These are phyloP conservation scores for Schoenoplectus triqueter DNA, from an alignment of 202 grass and related monocot species.

Conservation along the genomic window DNA sequence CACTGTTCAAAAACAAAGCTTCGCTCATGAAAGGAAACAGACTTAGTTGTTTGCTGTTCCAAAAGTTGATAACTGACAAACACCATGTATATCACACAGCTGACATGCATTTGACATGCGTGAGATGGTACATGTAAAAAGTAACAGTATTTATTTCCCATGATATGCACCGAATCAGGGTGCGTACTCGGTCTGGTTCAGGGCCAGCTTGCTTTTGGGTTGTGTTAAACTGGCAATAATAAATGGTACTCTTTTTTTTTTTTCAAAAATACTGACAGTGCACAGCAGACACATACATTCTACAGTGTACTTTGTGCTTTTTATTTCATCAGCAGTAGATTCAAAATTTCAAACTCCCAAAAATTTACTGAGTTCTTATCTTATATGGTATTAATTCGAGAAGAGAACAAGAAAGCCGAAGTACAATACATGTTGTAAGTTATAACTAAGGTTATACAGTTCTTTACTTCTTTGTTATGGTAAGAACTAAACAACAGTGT, in stretches of 20 bases:
- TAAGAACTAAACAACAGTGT: neutral
- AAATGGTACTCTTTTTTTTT: neutral
- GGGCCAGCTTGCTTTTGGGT: neutral
- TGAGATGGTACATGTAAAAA: conserved; percentile 13
- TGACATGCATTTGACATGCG: conserved; percentile 18
- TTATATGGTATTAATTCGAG: neutral
- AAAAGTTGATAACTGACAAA: conserved; percentile 22
- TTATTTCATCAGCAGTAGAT: neutral
- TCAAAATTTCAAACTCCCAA: neutral
- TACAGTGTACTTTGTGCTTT: neutral
- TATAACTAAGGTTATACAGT: neutral
- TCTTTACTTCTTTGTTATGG: neutral
- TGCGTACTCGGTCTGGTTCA: neutral
- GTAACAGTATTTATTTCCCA: conserved; percentile 3
- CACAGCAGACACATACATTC: conserved; percentile 11
- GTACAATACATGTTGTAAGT: neutral
- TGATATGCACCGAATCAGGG: conserved; percentile 15
- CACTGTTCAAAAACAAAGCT: conserved; percentile 12
- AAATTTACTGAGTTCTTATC: neutral
- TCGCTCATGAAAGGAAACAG: neutral
- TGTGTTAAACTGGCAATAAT: neutral
- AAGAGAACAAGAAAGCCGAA: neutral
- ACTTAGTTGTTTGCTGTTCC: conserved; percentile 5
- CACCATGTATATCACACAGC: neutral
- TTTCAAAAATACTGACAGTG: conserved; percentile 6